Base-by-base conservation (phyloP, 352 stramenopile genomes). In the Globisporangium canariense region DNA sequence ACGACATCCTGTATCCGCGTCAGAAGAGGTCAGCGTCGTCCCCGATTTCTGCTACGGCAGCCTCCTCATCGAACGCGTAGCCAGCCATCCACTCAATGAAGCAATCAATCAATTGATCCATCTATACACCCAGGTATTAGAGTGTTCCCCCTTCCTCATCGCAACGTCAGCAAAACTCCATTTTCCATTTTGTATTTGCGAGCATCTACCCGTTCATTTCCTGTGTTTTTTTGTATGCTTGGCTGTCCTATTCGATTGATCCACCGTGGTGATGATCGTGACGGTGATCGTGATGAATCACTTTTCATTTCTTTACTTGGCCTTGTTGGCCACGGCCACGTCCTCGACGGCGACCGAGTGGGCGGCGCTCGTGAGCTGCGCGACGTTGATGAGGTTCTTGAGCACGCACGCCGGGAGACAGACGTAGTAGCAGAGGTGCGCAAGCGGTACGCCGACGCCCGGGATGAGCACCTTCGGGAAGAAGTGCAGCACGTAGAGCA, bases 321-420 rank as follows among this genome's bases (percentile, higher is more conserved):
- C 65, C 71, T 90, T 91, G 70, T 87, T 88, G 51, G 72, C 74
- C 7, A 69, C 56, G 9, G 60, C 60, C 58, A 86, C 70, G 52
- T 91, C 83, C 49, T 91, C 79, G 47, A 73, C 69, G 7, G 90
- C 93, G 38, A 98, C 71, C 14, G 83, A 76, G 68, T 93, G 64
- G 4, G 88, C 84, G 8, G 93, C 93, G 63, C 88, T 94, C 54
- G 70, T 81, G 46, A 98, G 82, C 69, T 98, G 93, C 45, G 89
- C 89, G 30, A 98, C 66, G 75, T 98, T 98, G 65, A 96, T 89
- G 59, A 97, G 67, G 73, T 97, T 96, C 81, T 98, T 98, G 71
- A 96, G 82, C 59, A 95, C 75, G 58, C 86, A 97, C 22, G 90
- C 92, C 9, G 93, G 93, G 38, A 97, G 65, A 62, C 91, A 98